Evolutionary conservation across 495 filamentous ascomycete genomes (phyloP).

Genomic region (Neurospora tetrasperma): DNA sequence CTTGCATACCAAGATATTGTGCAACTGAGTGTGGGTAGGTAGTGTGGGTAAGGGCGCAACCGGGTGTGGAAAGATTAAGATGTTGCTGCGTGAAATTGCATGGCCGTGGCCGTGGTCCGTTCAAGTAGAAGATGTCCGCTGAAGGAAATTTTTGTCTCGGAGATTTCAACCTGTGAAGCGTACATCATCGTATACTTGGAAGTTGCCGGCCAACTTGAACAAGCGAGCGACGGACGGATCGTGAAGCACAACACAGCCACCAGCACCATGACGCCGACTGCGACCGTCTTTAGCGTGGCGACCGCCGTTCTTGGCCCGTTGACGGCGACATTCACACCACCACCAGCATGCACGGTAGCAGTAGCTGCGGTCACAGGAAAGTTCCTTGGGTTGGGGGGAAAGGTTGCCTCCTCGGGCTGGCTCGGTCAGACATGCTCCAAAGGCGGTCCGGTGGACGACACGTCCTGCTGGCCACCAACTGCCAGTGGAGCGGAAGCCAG

Average conservation of each 20-base stretch:
- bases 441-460: conserved; percentile 14
- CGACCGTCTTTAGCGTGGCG: conserved; percentile 4
- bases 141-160: neutral
- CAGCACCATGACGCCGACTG: neutral
- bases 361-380: conserved; percentile 11
- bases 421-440: conserved; percentile 17
- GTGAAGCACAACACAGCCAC: neutral
- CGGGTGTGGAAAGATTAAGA: neutral
- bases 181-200: neutral
- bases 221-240: neutral
- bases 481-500: conserved; percentile 10
- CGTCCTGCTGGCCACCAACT: conserved; percentile 24
- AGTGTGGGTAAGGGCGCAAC: neutral
- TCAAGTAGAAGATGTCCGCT: neutral
- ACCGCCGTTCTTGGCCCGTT: conserved; percentile 26
- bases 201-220: neutral
- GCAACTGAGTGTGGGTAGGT: neutral
- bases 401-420: conserved; percentile 8
- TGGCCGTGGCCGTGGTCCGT: neutral
- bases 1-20: neutral
- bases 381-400: conserved; percentile 10
- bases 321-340: conserved; percentile 26
- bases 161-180: neutral
- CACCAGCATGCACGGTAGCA: conserved; percentile 21
- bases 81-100: neutral